A percentile compares a stretch with the other conserved stretches of the same genome.
These are phyloP conservation scores for Noccaea bulbosa DNA, from an alignment of 345 rosid species.

Conservation along the genomic window DNA sequence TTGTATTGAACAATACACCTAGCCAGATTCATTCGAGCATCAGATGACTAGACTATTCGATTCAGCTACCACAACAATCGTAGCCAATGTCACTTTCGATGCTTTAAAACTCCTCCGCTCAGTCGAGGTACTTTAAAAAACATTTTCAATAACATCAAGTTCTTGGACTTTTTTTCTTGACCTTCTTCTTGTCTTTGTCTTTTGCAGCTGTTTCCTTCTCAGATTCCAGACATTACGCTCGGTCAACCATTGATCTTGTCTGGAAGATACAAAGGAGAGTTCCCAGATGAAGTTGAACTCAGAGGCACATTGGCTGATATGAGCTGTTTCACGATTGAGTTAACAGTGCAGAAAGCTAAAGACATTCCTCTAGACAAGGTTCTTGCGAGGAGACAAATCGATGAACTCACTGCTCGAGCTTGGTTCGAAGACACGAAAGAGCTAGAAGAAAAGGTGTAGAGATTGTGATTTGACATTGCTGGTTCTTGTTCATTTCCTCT, in stretches of 20 bases:
- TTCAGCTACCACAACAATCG: constrained; percentile 57
- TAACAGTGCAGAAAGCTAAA: constrained; percentile 65
- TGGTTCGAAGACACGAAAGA: constrained; percentile 70
- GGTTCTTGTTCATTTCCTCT: not conserved
- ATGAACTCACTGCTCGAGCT: constrained; percentile 71
- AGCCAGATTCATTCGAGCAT: constrained; percentile 65
- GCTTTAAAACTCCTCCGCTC: constrained; percentile 59
- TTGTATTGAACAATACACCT: constrained; percentile 30
- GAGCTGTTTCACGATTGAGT: constrained; percentile 52
- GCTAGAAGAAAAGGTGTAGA: constrained; percentile 70
- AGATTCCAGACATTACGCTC: constrained; percentile 68
- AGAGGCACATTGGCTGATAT: constrained; percentile 65
- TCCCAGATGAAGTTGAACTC: constrained; percentile 63
- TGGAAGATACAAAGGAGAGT: constrained; percentile 74
- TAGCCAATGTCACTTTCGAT: constrained; percentile 56
- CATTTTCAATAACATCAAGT: constrained; percentile 11
- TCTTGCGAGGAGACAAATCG: constrained; percentile 75
- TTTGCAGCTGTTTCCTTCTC: constrained; percentile 61
- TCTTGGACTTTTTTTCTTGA: constrained; percentile 23
- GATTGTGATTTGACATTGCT: constrained; percentile 1
- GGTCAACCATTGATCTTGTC: constrained; percentile 64
- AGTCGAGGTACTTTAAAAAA: constrained; percentile 61
- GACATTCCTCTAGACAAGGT: constrained; percentile 66
- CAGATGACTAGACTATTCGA: constrained; percentile 64
- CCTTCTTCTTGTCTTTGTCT: constrained; percentile 16